Conservation (phyloP, 495 filamentous ascomycete species). For the Aspergillus incahuasiensis region DNA sequence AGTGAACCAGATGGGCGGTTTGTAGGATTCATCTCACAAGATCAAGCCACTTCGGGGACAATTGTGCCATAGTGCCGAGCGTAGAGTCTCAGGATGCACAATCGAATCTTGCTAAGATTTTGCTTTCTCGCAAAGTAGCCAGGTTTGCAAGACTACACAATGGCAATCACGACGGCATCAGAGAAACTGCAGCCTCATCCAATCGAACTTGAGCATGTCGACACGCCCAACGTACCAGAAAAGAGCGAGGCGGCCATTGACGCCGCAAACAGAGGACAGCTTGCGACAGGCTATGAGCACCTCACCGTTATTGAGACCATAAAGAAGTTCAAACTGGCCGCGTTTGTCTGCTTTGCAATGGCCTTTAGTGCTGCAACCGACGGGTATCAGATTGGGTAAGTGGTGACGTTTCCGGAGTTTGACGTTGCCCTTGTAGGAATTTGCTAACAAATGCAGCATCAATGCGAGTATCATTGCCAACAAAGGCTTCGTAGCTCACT, state of each 20-base stretch:
- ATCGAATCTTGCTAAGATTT: too few relatives aligned
- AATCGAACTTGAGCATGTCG: not conserved
- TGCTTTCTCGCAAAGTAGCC: too few relatives aligned
- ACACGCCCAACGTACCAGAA: not conserved
- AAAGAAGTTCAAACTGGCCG: conserved; percentile 9
- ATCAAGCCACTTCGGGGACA: too few relatives aligned
- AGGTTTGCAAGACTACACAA: too few relatives aligned
- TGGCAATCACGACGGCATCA: too few relatives aligned
- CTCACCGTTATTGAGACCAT: conserved; percentile 2
- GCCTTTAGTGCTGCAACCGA: conserved; percentile 13
- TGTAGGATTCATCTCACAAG: too few relatives aligned
- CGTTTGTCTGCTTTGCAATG: conserved; percentile 11
- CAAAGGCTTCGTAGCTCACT: conserved; percentile 9
- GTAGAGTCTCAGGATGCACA: too few relatives aligned
- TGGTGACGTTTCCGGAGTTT: not conserved
- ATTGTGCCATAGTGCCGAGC: too few relatives aligned
- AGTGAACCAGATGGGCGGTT: too few relatives aligned
- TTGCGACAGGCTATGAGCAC: conserved; percentile 2
- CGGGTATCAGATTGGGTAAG: conserved; percentile 14
- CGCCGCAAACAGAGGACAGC: conserved; percentile 6
- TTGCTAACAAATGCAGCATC: conserved; percentile 1
- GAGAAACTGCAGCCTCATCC: too few relatives aligned
- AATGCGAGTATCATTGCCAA: conserved; percentile 15
- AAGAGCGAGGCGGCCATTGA: not conserved
- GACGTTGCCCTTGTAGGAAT: too few relatives aligned